phyloP scores from a whole-genome alignment of 1,139 yeast species.

The Groenewaldozyma auringiensis region DNA sequence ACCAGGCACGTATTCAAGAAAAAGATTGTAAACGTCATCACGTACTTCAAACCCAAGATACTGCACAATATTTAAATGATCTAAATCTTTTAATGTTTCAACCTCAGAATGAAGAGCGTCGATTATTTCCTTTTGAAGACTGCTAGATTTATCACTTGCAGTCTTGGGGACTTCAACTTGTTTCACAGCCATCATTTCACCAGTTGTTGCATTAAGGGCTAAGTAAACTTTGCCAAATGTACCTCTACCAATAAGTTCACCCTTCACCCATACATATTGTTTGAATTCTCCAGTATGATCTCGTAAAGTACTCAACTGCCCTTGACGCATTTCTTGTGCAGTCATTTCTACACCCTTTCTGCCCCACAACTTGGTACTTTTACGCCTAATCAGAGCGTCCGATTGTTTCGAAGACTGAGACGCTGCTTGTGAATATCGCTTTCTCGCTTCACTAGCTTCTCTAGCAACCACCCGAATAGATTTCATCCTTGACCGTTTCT shows the following conservation, averaged over 20 bases:
- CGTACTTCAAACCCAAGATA: slow-evolving; percentile 87
- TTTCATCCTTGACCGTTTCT: slow-evolving; percentile 48
- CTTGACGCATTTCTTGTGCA: slow-evolving; percentile 54
- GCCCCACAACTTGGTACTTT: slow-evolving; percentile 97
- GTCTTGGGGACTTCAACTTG: slow-evolving; percentile 70
- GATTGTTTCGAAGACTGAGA: slow-evolving; percentile 14
- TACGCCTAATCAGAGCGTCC: slow-evolving; percentile 45
- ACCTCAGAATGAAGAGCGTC: slow-evolving; percentile 88
- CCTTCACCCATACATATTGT: slow-evolving; percentile 96
- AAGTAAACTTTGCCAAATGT: slow-evolving; percentile 94
- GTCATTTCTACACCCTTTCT: slow-evolving; percentile 87
- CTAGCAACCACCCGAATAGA: slow-evolving; percentile 87
- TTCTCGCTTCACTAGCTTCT: slow-evolving; percentile 68
- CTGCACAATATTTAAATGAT: slow-evolving; percentile 90
- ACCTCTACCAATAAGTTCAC: slow-evolving; percentile 94
- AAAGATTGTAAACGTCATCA: slow-evolving; percentile 68
- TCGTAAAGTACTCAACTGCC: slow-evolving; percentile 49
- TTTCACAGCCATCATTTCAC: slow-evolving; percentile 98
- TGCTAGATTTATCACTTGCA: slow-evolving; percentile 38
- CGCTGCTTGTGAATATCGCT: slow-evolving; percentile 29
- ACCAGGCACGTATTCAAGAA: slow-evolving; percentile 94
- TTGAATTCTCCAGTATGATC: slow-evolving; percentile 61
- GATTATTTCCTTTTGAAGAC: slow-evolving; percentile 49
- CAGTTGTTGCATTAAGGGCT: slow-evolving; percentile 91
- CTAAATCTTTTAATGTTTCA: slow-evolving; percentile 87